phyloP scores from a whole-genome alignment of 495 filamentous ascomycete genomes.

The Trichoderma orchidacearum region DNA sequence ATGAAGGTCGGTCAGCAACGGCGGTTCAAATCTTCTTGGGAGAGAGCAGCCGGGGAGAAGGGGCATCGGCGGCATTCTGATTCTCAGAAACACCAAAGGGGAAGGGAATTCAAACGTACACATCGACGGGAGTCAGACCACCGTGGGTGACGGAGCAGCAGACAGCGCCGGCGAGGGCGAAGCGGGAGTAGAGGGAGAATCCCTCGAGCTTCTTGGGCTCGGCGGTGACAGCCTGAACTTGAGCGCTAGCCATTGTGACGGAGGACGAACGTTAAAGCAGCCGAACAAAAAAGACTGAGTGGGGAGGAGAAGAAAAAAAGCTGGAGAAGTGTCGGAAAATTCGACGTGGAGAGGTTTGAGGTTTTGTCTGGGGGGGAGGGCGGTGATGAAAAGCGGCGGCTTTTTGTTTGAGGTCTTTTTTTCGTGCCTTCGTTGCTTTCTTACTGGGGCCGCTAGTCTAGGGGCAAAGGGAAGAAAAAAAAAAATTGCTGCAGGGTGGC shows the following conservation, averaged over 20 bases:
- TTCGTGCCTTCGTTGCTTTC: not conserved
- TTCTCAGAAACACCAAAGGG: not conserved
- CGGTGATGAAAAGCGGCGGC: not conserved
- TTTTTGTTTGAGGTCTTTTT: not conserved
- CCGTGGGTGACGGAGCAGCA: slow-evolving; percentile 95
- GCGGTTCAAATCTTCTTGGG: not conserved
- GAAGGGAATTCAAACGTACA: slow-evolving; percentile 48
- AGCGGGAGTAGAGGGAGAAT: slow-evolving; percentile 56
- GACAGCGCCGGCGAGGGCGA: slow-evolving; percentile 85
- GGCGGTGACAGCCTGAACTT: slow-evolving; percentile 12
- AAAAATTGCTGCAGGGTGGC: not conserved
- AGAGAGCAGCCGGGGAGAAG: not conserved
- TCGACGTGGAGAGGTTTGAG: not conserved
- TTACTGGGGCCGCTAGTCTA: not conserved
- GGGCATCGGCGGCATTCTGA: not conserved
- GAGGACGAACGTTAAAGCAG: not conserved
- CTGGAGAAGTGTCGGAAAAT: not conserved
- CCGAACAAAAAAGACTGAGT: not conserved
- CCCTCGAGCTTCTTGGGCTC: slow-evolving; percentile 26
- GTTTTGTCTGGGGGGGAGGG: not conserved
- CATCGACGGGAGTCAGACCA: slow-evolving; percentile 84
- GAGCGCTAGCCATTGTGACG: not conserved
- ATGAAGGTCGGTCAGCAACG: not conserved
- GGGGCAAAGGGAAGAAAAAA: not conserved
- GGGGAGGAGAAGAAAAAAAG: not conserved